Evolutionary conservation across 192 early-diverging fungal genomes (phyloP).

Genomic region (Backusella macrospora): DNA sequence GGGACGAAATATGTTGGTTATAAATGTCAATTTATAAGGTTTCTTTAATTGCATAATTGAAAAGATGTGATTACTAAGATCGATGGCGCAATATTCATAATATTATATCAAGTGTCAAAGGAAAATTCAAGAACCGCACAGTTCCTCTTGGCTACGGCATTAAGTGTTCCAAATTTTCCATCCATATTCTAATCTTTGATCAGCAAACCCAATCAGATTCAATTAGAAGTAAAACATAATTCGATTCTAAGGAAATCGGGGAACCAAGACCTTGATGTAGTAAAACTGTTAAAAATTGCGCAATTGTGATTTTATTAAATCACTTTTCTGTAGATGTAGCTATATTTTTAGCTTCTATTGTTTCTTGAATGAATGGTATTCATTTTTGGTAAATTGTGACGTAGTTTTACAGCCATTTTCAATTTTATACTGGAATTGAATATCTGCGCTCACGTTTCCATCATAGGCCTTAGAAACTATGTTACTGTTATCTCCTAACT

Average conservation of each 20-base stretch:
- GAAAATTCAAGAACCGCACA: not conserved
- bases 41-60: not conserved
- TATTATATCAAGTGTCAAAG: not conserved
- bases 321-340: not conserved
- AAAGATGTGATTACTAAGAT: constrained; percentile 4
- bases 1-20: not conserved
- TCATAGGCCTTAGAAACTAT: too few relatives aligned
- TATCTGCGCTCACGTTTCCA: too few relatives aligned
- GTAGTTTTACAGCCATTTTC: too few relatives aligned
- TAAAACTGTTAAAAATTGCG: not conserved
- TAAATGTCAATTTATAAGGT: not conserved
- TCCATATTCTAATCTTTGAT: not conserved
- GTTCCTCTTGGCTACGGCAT: not conserved
- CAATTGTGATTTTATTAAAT: not conserved
- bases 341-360: not conserved
- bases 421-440: too few relatives aligned
- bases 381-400: too few relatives aligned
- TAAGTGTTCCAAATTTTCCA: not conserved
- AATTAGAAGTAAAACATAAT: constrained; percentile 5
- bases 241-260: not conserved
- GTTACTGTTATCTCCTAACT: too few relatives aligned
- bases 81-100: not conserved
- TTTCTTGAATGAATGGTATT: not conserved
- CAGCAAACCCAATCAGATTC: not conserved
- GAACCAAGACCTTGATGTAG: not conserved